A percentile compares a stretch with the other conserved stretches of the same genome.
Evolutionary conservation across 129 eudicot species (phyloP).

Genomic region (Calendula officinalis): DNA sequence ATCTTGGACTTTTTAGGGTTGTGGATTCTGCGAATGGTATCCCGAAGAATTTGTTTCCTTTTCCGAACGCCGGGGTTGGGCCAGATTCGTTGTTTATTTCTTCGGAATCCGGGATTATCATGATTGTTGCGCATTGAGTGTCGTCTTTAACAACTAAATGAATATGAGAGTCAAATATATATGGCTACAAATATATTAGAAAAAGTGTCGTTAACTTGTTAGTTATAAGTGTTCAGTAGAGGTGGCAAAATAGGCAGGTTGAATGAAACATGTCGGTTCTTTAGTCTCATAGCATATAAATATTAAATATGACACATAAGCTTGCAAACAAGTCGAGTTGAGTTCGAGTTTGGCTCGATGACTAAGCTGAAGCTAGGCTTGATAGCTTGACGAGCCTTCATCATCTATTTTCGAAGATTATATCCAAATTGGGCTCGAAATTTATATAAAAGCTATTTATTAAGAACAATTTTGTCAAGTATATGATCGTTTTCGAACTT

Average conservation of each 20-base stretch:
- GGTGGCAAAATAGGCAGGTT: too few species aligned
- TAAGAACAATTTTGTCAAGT: not conserved
- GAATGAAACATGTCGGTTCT: too few species aligned
- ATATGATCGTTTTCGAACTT: too few species aligned
- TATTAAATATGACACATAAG: too few species aligned
- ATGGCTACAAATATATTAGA: not conserved
- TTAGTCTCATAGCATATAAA: too few species aligned
- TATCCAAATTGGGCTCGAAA: not conserved
- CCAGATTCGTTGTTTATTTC: constrained; percentile 40
- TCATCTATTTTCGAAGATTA: too few species aligned
- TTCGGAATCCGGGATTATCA: constrained; percentile 44
- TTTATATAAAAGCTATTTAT: not conserved
- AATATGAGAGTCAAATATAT: not conserved
- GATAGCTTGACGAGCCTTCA: too few species aligned
- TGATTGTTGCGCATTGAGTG: constrained; percentile 28
- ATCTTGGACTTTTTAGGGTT: constrained; percentile 55
- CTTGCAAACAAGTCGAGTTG: too few species aligned
- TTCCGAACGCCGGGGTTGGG: constrained; percentile 47
- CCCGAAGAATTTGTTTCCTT: constrained; percentile 57
- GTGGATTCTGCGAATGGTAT: constrained; percentile 48
- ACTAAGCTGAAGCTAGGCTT: too few species aligned
- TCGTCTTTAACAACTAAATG: constrained; percentile 36
- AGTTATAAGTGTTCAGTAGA: not conserved
- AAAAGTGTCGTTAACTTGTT: not conserved
- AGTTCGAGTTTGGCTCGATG: too few species aligned